Evolutionary conservation across 441 rosid genomes (phyloP).

Genomic region (Mallotus japonicus): DNA sequence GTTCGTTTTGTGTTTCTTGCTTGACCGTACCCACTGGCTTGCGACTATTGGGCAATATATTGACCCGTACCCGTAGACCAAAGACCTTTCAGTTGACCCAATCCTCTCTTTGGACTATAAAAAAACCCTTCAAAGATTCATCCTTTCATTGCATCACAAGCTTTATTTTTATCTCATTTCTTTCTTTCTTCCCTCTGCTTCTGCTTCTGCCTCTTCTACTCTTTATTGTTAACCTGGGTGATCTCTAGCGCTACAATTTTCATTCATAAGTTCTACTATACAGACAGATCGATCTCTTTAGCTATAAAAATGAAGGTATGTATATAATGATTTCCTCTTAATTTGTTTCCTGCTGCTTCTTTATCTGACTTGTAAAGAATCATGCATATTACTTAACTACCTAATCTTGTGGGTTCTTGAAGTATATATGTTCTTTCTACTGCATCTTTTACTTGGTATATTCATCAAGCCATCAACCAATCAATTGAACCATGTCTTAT

Average conservation of each 20-base stretch:
- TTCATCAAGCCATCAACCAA: no score
- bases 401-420: no score
- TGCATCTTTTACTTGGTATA: no score
- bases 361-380: not conserved
- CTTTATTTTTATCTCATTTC: not conserved
- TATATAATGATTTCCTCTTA: not conserved
- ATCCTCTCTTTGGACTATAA: not conserved
- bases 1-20: not conserved
- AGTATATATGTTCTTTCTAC: no score
- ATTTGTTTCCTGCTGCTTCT: not conserved
- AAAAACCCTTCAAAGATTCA: not conserved
- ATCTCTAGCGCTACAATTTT: not conserved
- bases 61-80: not conserved
- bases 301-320: constrained; percentile 6
- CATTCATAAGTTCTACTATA: not conserved
- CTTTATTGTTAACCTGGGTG: not conserved
- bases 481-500: not conserved
- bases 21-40: no score
- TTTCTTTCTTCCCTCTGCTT: no score
- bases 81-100: not conserved
- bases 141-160: not conserved
- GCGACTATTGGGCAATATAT: no score
- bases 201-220: not conserved
- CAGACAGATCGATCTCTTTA: not conserved
- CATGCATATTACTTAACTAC: not conserved